phyloP scores from a whole-genome alignment of 768 basidiomycete species.

The Boletus rubropictus region DNA sequence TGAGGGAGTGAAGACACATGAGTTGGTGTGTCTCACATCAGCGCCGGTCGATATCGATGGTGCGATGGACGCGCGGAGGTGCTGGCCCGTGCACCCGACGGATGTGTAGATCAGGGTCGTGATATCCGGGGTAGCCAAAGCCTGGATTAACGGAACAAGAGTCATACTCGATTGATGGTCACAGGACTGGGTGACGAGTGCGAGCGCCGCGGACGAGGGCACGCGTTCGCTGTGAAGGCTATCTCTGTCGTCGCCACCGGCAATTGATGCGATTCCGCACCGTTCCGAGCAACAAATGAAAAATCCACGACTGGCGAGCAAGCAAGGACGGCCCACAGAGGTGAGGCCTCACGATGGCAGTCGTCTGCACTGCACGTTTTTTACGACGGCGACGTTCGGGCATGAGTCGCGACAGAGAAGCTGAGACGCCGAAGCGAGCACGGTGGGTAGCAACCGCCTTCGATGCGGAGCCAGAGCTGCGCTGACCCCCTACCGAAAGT shows the following conservation, averaged over 20 bases:
- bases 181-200: not conserved
- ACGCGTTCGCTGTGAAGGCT: slow-evolving; percentile 11
- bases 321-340: not conserved
- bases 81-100: not conserved
- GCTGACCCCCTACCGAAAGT: not conserved
- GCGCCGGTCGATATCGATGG: not conserved
- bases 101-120: slow-evolving; percentile 16
- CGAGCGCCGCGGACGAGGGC: slow-evolving; percentile 15
- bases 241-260: slow-evolving; percentile 3
- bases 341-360: too few relatives aligned
- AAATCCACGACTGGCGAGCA: slow-evolving; percentile 7
- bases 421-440: slow-evolving; percentile 13
- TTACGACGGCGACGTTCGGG: slow-evolving; percentile 1
- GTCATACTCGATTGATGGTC: not conserved
- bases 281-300: not conserved
- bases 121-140: slow-evolving; percentile 4
- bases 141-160: not conserved
- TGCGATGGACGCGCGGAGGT: not conserved
- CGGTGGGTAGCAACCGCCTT: slow-evolving; percentile 14
- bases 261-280: not conserved
- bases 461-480: slow-evolving; percentile 13
- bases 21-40: too few relatives aligned
- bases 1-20: too few relatives aligned
- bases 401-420: slow-evolving; percentile 7
- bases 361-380: slow-evolving; percentile 23